Percentiles rank a stretch among this genome's conserved stretches.
phyloP scores from a whole-genome alignment of 768 basidiomycete species.

The Amanita brunnescens region DNA sequence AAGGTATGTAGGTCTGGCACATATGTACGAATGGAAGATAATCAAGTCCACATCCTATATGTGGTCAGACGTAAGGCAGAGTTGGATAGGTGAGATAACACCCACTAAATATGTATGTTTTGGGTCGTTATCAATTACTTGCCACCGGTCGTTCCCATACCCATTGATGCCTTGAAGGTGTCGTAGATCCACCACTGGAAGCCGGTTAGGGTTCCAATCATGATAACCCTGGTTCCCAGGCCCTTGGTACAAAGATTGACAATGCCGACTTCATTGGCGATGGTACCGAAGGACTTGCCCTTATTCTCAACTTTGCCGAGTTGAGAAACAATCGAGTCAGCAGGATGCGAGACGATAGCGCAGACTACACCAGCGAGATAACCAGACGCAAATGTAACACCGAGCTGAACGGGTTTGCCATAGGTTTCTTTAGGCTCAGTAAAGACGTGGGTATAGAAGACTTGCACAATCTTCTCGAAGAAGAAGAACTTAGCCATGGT shows the following conservation, averaged over 20 bases:
- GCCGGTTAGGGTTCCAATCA: slow-evolving; percentile 68
- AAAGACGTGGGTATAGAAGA: slow-evolving; percentile 87
- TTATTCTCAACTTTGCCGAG: slow-evolving; percentile 87
- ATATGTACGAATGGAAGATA: neutral
- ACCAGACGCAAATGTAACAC: slow-evolving; percentile 84
- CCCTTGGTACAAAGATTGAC: slow-evolving; percentile 69
- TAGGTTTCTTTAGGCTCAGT: slow-evolving; percentile 70
- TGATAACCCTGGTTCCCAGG: slow-evolving; percentile 78
- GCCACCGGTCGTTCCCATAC: slow-evolving; percentile 82
- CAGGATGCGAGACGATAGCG: slow-evolving; percentile 93
- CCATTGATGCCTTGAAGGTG: slow-evolving; percentile 75
- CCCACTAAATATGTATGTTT: slow-evolving; percentile 6
- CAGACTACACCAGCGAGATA: slow-evolving; percentile 94
- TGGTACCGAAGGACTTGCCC: slow-evolving; percentile 67
- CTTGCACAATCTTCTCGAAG: slow-evolving; percentile 80
- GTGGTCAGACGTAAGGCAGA: slow-evolving; percentile 7
- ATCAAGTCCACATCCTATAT: slow-evolving; percentile 1
- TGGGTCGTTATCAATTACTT: slow-evolving; percentile 38
- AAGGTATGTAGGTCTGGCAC: neutral
- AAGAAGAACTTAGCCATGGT: slow-evolving; percentile 99
- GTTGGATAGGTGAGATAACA: neutral
- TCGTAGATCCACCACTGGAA: slow-evolving; percentile 97
- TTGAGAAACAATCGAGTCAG: slow-evolving; percentile 87
- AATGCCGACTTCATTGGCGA: slow-evolving; percentile 64
- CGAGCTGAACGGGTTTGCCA: slow-evolving; percentile 77